A percentile compares a stretch with the other conserved stretches of the same genome.
These are phyloP conservation scores for Scheffersomyces insectosa DNA, from an alignment of 1,139 yeast genomes.

Conservation along the genomic window DNA sequence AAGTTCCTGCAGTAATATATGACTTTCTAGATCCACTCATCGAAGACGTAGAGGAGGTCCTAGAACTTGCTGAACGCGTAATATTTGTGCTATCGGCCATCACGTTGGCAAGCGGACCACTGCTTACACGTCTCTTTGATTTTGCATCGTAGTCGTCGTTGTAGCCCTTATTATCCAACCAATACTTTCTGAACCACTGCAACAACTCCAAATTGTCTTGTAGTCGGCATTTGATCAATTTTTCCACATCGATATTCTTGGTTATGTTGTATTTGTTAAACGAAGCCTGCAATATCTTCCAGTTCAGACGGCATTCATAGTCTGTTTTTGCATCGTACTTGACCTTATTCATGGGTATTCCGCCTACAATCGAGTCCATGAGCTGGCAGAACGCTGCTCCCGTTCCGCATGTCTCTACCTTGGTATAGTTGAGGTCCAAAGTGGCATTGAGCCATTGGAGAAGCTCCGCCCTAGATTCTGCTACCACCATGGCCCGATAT, in stretches of 20 bases:
- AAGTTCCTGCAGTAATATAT: background rate
- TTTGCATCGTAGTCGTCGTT: conserved; percentile 68
- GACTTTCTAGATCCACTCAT: conserved; percentile 3
- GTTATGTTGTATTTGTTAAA: conserved; percentile 72
- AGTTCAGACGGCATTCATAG: conserved; percentile 77
- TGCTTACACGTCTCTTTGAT: conserved; percentile 21
- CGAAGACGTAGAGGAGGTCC: background rate
- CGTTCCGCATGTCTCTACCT: conserved; percentile 91
- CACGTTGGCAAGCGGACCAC: conserved; percentile 7
- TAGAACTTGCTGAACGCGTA: background rate
- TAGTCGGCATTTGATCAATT: conserved; percentile 79
- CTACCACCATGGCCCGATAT: conserved; percentile 32
- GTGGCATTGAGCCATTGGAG: conserved; percentile 82
- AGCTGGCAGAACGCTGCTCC: conserved; percentile 96
- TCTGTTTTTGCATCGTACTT: conserved; percentile 65
- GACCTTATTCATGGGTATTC: conserved; percentile 76
- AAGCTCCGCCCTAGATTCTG: conserved; percentile 81
- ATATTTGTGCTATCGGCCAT: conserved; percentile 8
- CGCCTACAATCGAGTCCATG: conserved; percentile 80
- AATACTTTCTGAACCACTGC: conserved; percentile 86
- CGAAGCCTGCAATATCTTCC: conserved; percentile 78
- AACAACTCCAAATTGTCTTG: conserved; percentile 93
- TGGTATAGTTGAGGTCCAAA: conserved; percentile 62
- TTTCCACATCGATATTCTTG: conserved; percentile 78
- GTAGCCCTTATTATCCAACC: conserved; percentile 71